Conservation (phyloP, 306 rosid genomes). For the Hippophae tibetana region DNA sequence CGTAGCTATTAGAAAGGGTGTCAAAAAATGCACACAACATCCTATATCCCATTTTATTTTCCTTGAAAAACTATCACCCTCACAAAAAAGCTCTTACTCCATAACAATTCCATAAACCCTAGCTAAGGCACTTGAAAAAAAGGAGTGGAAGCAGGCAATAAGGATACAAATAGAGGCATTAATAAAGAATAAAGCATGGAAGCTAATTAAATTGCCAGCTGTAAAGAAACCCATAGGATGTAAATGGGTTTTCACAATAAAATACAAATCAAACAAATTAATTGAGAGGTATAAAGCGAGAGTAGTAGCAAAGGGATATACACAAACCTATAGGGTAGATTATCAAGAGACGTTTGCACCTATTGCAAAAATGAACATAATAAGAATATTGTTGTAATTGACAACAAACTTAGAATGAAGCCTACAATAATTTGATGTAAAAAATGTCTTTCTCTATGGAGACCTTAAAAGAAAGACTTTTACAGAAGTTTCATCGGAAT, state of each 20-base stretch:
- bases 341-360: not conserved
- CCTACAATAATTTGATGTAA: not conserved
- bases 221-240: not conserved
- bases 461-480: no score
- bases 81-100: not conserved
- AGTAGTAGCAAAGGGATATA: not conserved
- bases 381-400: not conserved
- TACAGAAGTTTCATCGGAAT: no score
- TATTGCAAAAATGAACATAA: not conserved
- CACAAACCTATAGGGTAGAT: not conserved
- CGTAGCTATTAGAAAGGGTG: not conserved
- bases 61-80: not conserved
- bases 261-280: no score
- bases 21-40: not conserved
- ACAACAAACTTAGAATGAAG: not conserved
- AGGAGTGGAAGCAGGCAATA: not conserved
- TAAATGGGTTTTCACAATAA: not conserved
- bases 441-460: not conserved
- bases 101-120: not conserved
- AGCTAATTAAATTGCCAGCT: not conserved
- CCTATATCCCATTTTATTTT: not conserved
- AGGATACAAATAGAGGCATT: not conserved
- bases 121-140: not conserved
- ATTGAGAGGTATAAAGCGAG: not conserved
- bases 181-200: not conserved